A percentile compares a stretch with the other conserved stretches of the same genome.
phyloP scores from a whole-genome alignment of 345 rosid species.

The Citrus sp. region DNA sequence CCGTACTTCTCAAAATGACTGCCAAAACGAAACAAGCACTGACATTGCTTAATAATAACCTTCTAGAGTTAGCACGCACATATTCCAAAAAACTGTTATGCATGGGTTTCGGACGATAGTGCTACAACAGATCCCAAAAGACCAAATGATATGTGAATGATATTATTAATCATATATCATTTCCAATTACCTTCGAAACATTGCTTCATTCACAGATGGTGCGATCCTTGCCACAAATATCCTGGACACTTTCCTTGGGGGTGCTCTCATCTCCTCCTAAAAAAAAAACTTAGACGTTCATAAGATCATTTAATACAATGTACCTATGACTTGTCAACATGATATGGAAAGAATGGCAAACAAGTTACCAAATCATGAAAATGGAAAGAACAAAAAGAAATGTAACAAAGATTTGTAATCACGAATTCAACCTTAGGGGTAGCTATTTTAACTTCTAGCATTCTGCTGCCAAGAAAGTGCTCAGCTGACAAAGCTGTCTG shows the following conservation, averaged over 20 bases:
- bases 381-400: not conserved
- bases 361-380: not conserved
- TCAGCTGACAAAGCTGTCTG: conserved; percentile 73
- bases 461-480: conserved; percentile 83
- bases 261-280: conserved; percentile 98
- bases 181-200: conserved; percentile 72
- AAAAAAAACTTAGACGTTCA: conserved; percentile 13
- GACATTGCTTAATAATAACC: not conserved
- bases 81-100: no score
- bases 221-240: conserved; percentile 95
- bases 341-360: not conserved
- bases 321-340: not conserved
- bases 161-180: not conserved
- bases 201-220: conserved; percentile 73
- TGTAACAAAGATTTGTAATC: not conserved
- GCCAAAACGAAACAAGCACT: conserved; percentile 26
- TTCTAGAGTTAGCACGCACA: not conserved
- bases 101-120: no score
- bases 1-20: conserved; percentile 97
- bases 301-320: not conserved
- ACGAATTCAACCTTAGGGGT: conserved; percentile 76
- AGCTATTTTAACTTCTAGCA: conserved; percentile 88
- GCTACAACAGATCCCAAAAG: not conserved
- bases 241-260: conserved; percentile 76
- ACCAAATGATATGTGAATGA: not conserved